phyloP scores from a whole-genome alignment of 2,329 filamentous ascomycete genomes.

The Aureobasidium sp. region DNA sequence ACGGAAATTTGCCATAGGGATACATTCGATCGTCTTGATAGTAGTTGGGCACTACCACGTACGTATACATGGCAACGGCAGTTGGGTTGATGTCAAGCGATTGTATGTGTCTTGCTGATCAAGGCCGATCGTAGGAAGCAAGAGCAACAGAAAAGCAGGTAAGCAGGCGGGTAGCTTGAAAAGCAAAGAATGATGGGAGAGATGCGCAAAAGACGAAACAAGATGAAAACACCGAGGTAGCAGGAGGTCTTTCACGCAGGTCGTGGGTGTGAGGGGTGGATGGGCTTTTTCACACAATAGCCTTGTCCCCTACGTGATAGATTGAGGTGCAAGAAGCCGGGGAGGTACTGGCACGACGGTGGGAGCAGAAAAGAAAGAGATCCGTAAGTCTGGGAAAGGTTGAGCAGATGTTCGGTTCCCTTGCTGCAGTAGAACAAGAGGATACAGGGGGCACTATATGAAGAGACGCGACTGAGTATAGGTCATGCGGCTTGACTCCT shows the following conservation, averaged over 20 bases:
- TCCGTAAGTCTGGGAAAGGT: constrained; percentile 13
- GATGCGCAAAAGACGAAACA: constrained; percentile 4
- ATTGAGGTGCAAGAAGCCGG: constrained; percentile 12
- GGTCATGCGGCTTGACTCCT: constrained; percentile 16
- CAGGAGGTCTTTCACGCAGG: constrained; percentile 13
- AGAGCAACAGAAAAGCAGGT: background rate
- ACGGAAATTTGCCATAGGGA: constrained; percentile 10
- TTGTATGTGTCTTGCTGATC: background rate
- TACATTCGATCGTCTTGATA: constrained; percentile 11
- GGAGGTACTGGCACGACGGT: constrained; percentile 10
- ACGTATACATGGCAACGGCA: constrained; percentile 6
- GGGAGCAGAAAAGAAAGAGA: constrained; percentile 8
- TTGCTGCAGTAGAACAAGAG: constrained; percentile 27
- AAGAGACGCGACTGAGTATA: constrained; percentile 5
- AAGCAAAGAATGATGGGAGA: background rate
- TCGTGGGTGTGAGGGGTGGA: constrained; percentile 8
- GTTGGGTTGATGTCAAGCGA: background rate
- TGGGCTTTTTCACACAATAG: constrained; percentile 11
- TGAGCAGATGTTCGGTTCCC: constrained; percentile 19
- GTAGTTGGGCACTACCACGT: constrained; percentile 11
- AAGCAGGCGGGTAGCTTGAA: background rate
- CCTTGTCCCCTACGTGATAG: constrained; percentile 12
- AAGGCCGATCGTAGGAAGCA: background rate
- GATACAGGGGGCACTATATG: constrained; percentile 15
- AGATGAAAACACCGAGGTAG: constrained; percentile 9